Percentiles rank a stretch among this genome's conserved stretches.
These are phyloP conservation scores for Fusarium sp. DNA, from an alignment of 2,329 filamentous ascomycete species.

Conservation along the genomic window DNA sequence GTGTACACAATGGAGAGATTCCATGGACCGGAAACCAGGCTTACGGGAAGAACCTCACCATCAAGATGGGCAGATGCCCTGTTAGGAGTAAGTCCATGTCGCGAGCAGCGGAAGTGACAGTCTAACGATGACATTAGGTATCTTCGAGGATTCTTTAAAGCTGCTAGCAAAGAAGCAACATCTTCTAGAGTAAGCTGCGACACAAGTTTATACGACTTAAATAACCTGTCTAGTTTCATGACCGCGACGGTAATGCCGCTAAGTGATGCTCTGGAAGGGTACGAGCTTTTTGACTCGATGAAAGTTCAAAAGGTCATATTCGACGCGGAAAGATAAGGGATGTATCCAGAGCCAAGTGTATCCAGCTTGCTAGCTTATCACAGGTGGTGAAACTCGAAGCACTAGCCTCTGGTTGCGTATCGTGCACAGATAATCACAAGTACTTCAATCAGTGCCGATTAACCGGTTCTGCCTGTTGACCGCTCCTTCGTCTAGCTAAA, in stretches of 20 bases:
- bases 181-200: slow-evolving; percentile 2
- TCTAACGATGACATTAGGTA: slow-evolving; percentile 47
- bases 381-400: too few species aligned
- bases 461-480: too few species aligned
- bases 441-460: too few species aligned
- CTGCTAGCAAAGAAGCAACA: slow-evolving; percentile 26
- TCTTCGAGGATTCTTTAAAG: slow-evolving; percentile 10
- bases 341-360: too few species aligned
- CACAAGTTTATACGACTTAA: accelerated
- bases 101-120: accelerated
- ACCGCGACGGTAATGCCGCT: slow-evolving; percentile 75
- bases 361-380: too few species aligned
- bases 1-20: slow-evolving; percentile 75
- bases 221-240: slow-evolving; percentile 65
- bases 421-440: too few species aligned
- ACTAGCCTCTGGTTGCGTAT: too few species aligned
- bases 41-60: slow-evolving; percentile 70
- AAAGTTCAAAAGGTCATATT: slow-evolving; percentile 77
- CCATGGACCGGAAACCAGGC: slow-evolving; percentile 69
- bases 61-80: slow-evolving; percentile 77
- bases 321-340: slow-evolving; percentile 37
- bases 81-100: slow-evolving; percentile 59
- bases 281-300: slow-evolving; percentile 74
- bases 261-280: slow-evolving; percentile 68
- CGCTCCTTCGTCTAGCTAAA: too few species aligned